Conservation (phyloP, 2,329 filamentous ascomycete genomes). For the Penicillium sp. region DNA sequence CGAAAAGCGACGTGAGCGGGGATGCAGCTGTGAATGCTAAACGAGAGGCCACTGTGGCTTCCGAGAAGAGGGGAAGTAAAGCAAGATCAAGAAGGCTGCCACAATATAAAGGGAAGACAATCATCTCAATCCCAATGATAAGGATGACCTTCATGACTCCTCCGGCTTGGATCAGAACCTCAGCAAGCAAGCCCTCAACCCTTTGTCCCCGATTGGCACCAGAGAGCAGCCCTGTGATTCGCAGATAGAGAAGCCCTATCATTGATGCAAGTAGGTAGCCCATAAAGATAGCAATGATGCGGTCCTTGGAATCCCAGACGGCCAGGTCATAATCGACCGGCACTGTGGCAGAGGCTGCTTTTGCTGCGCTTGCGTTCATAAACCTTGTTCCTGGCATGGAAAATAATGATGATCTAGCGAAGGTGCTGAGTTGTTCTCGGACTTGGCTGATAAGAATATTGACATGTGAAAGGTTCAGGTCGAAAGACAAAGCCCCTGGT, state of each 20-base stretch:
- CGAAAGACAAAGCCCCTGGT: slow-evolving; percentile 22
- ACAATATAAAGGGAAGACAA: slow-evolving; percentile 93
- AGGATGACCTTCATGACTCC: slow-evolving; percentile 97
- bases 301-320: slow-evolving; percentile 68
- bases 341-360: slow-evolving; percentile 19
- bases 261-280: slow-evolving; percentile 78
- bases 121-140: slow-evolving; percentile 99
- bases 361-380: slow-evolving; percentile 25
- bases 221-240: slow-evolving; percentile 68
- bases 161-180: slow-evolving; percentile 85
- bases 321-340: slow-evolving; percentile 59
- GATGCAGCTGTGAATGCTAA: slow-evolving; percentile 74
- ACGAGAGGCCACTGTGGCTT: slow-evolving; percentile 73
- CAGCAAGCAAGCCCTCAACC: slow-evolving; percentile 71
- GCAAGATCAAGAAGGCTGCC: slow-evolving; percentile 86
- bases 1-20: slow-evolving; percentile 87
- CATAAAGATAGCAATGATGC: slow-evolving; percentile 70
- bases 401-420: slow-evolving; percentile 22
- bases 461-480: slow-evolving; percentile 20
- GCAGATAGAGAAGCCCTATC: slow-evolving; percentile 75
- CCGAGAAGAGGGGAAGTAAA: slow-evolving; percentile 82
- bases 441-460: slow-evolving; percentile 13
- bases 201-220: slow-evolving; percentile 54
- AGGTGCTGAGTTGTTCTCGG: slow-evolving; percentile 23
- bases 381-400: slow-evolving; percentile 30